phyloP scores from a whole-genome alignment of 495 filamentous ascomycete genomes.

The Sordaria brevicollis region DNA sequence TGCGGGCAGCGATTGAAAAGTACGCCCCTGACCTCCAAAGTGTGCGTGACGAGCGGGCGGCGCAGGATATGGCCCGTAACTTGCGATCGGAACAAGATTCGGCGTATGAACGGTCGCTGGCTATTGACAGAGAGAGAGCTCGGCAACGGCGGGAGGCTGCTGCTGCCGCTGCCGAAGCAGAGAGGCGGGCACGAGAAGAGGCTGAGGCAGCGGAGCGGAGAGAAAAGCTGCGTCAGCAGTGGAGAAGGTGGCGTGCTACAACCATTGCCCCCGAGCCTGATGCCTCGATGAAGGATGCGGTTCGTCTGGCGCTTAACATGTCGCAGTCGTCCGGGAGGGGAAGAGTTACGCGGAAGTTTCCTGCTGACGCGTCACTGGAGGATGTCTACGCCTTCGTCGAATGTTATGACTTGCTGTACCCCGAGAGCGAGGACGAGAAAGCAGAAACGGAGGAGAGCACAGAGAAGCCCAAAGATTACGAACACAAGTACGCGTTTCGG shows the following conservation, averaged over 20 bases:
- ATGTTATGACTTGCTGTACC: constrained; percentile 60
- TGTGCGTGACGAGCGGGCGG: constrained; percentile 56
- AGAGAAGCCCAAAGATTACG: constrained; percentile 53
- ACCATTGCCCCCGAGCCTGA: constrained; percentile 59
- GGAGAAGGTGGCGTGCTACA: constrained; percentile 71
- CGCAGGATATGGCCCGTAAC: constrained; percentile 66
- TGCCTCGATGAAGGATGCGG: constrained; percentile 50
- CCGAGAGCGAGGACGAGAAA: constrained; percentile 21
- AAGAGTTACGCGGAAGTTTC: constrained; percentile 66
- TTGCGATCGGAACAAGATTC: constrained; percentile 77
- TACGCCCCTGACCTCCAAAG: constrained; percentile 59
- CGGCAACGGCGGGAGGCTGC: constrained; percentile 64
- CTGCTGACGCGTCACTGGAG: constrained; percentile 55
- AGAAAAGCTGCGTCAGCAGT: constrained; percentile 51
- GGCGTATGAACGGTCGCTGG: constrained; percentile 85
- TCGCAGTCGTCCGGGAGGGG: constrained; percentile 48
- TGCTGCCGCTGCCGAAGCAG: constrained; percentile 51
- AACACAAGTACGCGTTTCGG: constrained; percentile 70
- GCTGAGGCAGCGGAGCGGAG: constrained; percentile 51
- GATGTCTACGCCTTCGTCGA: constrained; percentile 96
- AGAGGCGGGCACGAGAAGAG: constrained; percentile 43
- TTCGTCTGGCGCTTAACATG: constrained; percentile 76
- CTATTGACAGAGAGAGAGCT: constrained; percentile 74
- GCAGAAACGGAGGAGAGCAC: constrained; percentile 1
- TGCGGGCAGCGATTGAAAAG: constrained; percentile 58